These are phyloP conservation scores for Trichoderma hamatum DNA, from an alignment of 2,329 filamentous ascomycete genomes.

Conservation along the genomic window DNA sequence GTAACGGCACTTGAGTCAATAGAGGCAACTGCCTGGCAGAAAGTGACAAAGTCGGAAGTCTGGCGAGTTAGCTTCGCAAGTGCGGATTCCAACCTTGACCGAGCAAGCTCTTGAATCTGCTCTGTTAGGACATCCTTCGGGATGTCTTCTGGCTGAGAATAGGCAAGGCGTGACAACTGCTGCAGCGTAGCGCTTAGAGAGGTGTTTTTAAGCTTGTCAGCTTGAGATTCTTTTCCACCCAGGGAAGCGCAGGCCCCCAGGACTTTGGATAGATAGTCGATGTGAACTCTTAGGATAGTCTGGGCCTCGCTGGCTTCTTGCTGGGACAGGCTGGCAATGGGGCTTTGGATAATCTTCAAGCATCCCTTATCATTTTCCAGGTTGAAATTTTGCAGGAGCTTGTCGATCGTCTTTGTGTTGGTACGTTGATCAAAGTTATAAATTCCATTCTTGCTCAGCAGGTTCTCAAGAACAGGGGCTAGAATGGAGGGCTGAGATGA, in stretches of 20 bases:
- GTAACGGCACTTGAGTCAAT: slow-evolving; percentile 55
- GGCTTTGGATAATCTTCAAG: slow-evolving; percentile 53
- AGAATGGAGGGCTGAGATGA: slow-evolving; percentile 64
- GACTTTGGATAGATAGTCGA: slow-evolving; percentile 58
- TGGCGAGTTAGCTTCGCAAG: slow-evolving; percentile 61
- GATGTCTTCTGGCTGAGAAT: slow-evolving; percentile 51
- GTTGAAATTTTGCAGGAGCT: slow-evolving; percentile 65
- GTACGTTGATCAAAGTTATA: slow-evolving; percentile 86
- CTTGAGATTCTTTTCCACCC: slow-evolving; percentile 32
- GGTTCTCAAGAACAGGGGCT: slow-evolving; percentile 61
- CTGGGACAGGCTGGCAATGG: slow-evolving; percentile 39
- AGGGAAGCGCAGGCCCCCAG: slow-evolving; percentile 44
- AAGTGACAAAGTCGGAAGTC: slow-evolving; percentile 54
- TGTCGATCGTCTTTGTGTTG: slow-evolving; percentile 82
- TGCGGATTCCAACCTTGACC: slow-evolving; percentile 59
- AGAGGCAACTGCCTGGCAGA: slow-evolving; percentile 58
- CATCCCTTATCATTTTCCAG: slow-evolving; percentile 57
- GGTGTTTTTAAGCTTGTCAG: slow-evolving; percentile 37
- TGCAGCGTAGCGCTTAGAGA: slow-evolving; percentile 49
- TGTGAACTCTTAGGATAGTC: slow-evolving; percentile 51
- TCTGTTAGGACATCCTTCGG: slow-evolving; percentile 51
- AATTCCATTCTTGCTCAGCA: slow-evolving; percentile 71
- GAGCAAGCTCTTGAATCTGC: slow-evolving; percentile 57
- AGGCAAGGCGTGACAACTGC: slow-evolving; percentile 59
- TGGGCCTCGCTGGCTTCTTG: slow-evolving; percentile 37